These are phyloP conservation scores for Podaxis pistillaris DNA, from an alignment of 768 basidiomycete species.

Conservation along the genomic window DNA sequence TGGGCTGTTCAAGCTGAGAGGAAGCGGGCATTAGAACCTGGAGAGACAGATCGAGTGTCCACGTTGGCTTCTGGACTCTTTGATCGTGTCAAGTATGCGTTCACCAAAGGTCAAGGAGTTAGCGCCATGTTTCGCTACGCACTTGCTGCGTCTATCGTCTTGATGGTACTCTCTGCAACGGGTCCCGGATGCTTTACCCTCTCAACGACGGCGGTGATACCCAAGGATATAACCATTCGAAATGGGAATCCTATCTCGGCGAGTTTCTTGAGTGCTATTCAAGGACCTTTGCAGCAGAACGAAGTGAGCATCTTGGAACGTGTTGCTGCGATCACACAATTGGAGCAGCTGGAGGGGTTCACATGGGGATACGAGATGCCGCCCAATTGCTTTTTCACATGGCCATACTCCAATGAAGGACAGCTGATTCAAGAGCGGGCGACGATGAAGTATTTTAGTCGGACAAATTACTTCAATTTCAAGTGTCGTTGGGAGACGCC, in stretches of 20 bases:
- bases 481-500: constrained; percentile 6
- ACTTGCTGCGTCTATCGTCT: constrained; percentile 1
- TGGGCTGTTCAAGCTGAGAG: constrained; percentile 8
- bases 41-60: constrained; percentile 4
- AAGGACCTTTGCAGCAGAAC: neutral
- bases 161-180: constrained; percentile 7
- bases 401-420: neutral
- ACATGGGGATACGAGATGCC: constrained; percentile 7
- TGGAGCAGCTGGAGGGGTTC: constrained; percentile 6
- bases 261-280: neutral
- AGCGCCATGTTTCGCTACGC: constrained; percentile 8
- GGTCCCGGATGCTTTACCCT: constrained; percentile 6
- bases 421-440: neutral
- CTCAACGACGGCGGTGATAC: neutral
- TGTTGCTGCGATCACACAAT: neutral
- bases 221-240: neutral
- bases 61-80: constrained; percentile 5
- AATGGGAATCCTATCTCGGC: neutral
- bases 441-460: neutral
- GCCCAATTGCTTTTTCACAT: neutral
- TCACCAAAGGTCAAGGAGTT: neutral
- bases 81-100: constrained; percentile 2
- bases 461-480: neutral
- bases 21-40: neutral
- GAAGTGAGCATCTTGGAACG: neutral